A percentile compares a stretch with the other conserved stretches of the same genome.
phyloP scores from a whole-genome alignment of 2,329 filamentous ascomycete genomes.

The Alternaria gaisen region DNA sequence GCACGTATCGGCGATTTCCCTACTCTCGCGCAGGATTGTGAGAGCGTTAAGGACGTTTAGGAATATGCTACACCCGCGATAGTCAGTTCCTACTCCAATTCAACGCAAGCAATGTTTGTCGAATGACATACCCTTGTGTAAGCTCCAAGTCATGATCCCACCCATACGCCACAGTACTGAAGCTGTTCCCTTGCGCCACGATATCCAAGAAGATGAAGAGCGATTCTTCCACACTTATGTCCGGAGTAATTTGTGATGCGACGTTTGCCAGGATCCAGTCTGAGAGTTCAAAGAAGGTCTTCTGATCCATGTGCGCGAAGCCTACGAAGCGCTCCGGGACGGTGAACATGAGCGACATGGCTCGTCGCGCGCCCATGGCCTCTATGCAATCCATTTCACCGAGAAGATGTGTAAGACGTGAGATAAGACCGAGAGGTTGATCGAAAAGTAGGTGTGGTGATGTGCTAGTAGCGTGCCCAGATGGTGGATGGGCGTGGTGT shows the following conservation, averaged over 20 bases:
- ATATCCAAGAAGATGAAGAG: constrained; percentile 51
- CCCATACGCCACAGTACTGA: constrained; percentile 41
- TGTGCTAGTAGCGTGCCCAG: neutral
- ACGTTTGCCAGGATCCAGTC: constrained; percentile 50
- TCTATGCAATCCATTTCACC: constrained; percentile 26
- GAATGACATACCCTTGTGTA: constrained; percentile 43
- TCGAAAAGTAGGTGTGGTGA: neutral
- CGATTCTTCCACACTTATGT: constrained; percentile 50
- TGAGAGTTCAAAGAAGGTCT: constrained; percentile 50
- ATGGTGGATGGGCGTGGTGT: constrained; percentile 3
- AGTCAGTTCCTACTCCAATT: constrained; percentile 20
- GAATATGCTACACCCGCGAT: constrained; percentile 39
- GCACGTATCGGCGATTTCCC: constrained; percentile 43
- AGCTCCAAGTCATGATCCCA: constrained; percentile 50
- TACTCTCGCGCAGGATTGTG: constrained; percentile 43
- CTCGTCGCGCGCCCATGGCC: constrained; percentile 40
- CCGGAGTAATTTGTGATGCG: constrained; percentile 37
- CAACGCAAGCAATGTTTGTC: constrained; percentile 2
- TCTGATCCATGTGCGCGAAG: constrained; percentile 51
- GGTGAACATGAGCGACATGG: constrained; percentile 45
- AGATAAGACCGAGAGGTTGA: constrained; percentile 1
- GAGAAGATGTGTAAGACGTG: neutral
- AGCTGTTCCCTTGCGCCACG: constrained; percentile 49
- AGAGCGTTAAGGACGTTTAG: constrained; percentile 47
- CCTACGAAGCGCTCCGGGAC: constrained; percentile 50